Evolutionary conservation across 1,284 basidiomycete species (phyloP), one percentile per base, ranked within the genome.

Genomic region (Pascua sp.): DNA sequence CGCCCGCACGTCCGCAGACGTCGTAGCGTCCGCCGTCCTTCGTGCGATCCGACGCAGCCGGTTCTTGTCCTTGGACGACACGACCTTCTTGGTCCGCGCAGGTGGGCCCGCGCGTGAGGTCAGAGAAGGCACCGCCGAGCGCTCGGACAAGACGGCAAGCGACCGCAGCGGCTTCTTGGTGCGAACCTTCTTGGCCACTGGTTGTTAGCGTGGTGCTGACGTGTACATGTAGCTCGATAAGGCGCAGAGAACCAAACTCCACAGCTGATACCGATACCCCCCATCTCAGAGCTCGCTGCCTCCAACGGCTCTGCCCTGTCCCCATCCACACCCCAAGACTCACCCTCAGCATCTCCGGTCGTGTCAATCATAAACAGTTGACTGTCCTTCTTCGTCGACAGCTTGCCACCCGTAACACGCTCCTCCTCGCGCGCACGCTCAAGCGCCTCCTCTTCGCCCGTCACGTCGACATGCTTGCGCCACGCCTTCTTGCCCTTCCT

Each of bases 401-500:
- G 83, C 47, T 56, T 45, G 24, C 63, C 70, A 89, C 89, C 90
- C 55, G 83, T 83, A 8, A 86, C 81, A 53, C 89, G 79, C 73
- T 93, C 91, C 72, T 93, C 89, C 7, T 82, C 82, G 55, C 90
- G 81, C 56, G 86, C 77, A 49, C 80, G 82, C 73, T 94, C 91
- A 58, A 94, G 69, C 2, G 83, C 85, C 49, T 81, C 79, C 67
- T 93, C 91, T 42, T 91, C 84, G 42, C 84, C 84, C 32, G 83
- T 83, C 46, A 93, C 82, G 72, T 93, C 85, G 53, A 93, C 85
- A 75, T 95, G 90, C 79, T 96, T 96, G 68, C 93, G 80, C 93
- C 93, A 96, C 53, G 91, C 86, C 59, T 85, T 85, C 78, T 95
- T 96, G 49, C 91, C 89, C 75, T 92, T 96, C 56, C 92, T 80